These are phyloP conservation scores for Takakia lepidozioides DNA, from an alignment of 225 moss, liverwort and hornwort genomes.

Conservation along the genomic window DNA sequence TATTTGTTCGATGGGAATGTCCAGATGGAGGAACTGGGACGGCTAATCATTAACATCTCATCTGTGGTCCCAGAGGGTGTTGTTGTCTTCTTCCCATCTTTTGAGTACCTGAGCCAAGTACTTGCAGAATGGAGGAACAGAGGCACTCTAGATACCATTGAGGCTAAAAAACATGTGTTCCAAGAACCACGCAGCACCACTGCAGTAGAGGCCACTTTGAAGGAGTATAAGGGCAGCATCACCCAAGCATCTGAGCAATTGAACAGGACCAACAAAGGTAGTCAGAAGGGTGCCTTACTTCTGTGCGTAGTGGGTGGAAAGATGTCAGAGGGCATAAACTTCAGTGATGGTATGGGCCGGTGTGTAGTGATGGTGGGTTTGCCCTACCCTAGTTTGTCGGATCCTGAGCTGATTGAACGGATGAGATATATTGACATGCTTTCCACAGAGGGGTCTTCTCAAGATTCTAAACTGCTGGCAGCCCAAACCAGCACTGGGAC, in stretches of 20 bases:
- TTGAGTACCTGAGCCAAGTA: slow-evolving; percentile 86
- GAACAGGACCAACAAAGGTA: slow-evolving; percentile 17
- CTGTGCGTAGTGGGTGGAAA: slow-evolving; percentile 97
- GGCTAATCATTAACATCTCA: slow-evolving; percentile 77
- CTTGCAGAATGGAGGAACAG: slow-evolving; percentile 65
- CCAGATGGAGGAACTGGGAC: slow-evolving; percentile 85
- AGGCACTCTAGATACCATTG: slow-evolving; percentile 59
- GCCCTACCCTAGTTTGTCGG: slow-evolving; percentile 83
- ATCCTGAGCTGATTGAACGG: slow-evolving; percentile 86
- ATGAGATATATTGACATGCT: slow-evolving; percentile 83
- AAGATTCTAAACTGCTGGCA: no score
- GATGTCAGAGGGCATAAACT: slow-evolving; percentile 99
- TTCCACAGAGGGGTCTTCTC: no score
- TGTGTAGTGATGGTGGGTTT: slow-evolving; percentile 97
- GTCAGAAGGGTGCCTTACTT: slow-evolving; percentile 62
- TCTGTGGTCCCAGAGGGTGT: slow-evolving; percentile 87
- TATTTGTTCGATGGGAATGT: not conserved
- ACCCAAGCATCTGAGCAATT: slow-evolving; percentile 16
- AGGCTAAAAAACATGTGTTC: slow-evolving; percentile 65
- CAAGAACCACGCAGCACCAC: slow-evolving; percentile 72
- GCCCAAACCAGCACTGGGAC: slow-evolving; percentile 5
- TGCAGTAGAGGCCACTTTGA: slow-evolving; percentile 59
- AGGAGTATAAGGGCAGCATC: slow-evolving; percentile 63
- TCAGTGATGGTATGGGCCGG: slow-evolving; percentile 94
- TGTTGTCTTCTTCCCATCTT: slow-evolving; percentile 87